phyloP scores from a whole-genome alignment of 106 monocot species.

The Alisma plantagoaquatica region DNA sequence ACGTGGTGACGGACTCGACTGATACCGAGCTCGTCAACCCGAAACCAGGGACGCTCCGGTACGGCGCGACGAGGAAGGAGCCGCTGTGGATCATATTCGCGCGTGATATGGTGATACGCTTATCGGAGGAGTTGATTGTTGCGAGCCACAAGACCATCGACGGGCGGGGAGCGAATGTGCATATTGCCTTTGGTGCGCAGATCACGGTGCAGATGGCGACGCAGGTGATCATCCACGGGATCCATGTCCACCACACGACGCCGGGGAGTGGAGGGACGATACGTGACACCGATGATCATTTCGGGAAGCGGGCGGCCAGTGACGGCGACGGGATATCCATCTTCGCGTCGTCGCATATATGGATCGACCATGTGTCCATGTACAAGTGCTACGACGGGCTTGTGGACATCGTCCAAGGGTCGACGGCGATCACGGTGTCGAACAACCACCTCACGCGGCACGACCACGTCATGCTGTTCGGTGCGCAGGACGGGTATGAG shows the following conservation, averaged over 20 bases:
- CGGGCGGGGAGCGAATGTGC: constrained; percentile 50
- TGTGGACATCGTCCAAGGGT: constrained; percentile 13
- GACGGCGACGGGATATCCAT: constrained; percentile 64
- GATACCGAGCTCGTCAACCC: constrained; percentile 24
- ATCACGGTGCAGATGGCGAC: constrained; percentile 48
- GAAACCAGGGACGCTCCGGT: constrained; percentile 33
- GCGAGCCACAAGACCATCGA: constrained; percentile 66
- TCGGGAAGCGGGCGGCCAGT: constrained; percentile 24
- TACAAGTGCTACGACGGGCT: constrained; percentile 20
- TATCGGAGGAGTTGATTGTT: constrained; percentile 50
- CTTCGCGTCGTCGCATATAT: constrained; percentile 32
- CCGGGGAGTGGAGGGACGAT: constrained; percentile 30
- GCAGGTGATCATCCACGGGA: constrained; percentile 54
- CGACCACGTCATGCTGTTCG: constrained; percentile 35
- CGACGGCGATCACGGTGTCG: constrained; percentile 67
- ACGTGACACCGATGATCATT: constrained; percentile 27
- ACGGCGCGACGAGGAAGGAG: constrained; percentile 26
- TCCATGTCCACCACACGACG: constrained; percentile 53
- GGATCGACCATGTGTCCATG: constrained; percentile 52
- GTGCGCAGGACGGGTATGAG: constrained; percentile 10
- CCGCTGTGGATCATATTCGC: constrained; percentile 75
- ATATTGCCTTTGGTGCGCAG: constrained; percentile 37
- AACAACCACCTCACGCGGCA: constrained; percentile 47
- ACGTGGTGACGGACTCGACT: constrained; percentile 28
- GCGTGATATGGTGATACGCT: constrained; percentile 41